Base-by-base conservation (phyloP, 345 rosid genomes). In the Ceriops zippeliana region DNA sequence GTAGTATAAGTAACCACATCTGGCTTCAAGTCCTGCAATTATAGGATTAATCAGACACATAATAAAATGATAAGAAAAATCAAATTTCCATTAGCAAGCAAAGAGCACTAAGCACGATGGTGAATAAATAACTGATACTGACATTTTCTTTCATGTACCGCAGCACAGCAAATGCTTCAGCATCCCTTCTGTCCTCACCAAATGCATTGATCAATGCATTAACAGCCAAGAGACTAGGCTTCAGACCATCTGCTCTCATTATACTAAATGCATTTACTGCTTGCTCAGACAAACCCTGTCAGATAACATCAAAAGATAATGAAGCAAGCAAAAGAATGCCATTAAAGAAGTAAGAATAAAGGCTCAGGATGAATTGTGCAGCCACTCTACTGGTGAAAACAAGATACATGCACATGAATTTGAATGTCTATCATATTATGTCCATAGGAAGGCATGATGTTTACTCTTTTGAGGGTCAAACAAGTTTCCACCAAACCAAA, bases 1-100 rank as follows among this genome's bases (percentile, higher is more conserved):
- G 97, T 91, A 27, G 99, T 95, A 74, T 87, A 95, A 0, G 99
- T 91, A 54, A 95, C 87, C 53, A 95, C 99, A n/a, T 95, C 97
- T 34, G 99, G 96, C 61, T 86, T 90, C 79, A 95, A 72, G 20
- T 82, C 87, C 99, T 95, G 89, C 83, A 84, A 72, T 47, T 65
- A 21, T 17, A 57, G 63, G 57, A 76, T 66, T 79, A 71, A 77
- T 61, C 49, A 71, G 68, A 47, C 59, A 70, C 30, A 49, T 47
- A 15, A 73, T 53, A 72, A 69, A 26, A 79, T n/a, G 63, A 68
- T 15, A 63, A 52, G 58, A 62, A 31, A 15, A 38, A 31, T 49
- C 21, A 27, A 62, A 51, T 38, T 61, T 58, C 22, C 67, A 62
- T 21, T 65, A 37, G 27, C 38, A 22, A 49, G 69, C 2, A 1